Base-by-base conservation (phyloP, 2,329 filamentous ascomycete species). In the Sclerotinia sclerotiorum region DNA sequence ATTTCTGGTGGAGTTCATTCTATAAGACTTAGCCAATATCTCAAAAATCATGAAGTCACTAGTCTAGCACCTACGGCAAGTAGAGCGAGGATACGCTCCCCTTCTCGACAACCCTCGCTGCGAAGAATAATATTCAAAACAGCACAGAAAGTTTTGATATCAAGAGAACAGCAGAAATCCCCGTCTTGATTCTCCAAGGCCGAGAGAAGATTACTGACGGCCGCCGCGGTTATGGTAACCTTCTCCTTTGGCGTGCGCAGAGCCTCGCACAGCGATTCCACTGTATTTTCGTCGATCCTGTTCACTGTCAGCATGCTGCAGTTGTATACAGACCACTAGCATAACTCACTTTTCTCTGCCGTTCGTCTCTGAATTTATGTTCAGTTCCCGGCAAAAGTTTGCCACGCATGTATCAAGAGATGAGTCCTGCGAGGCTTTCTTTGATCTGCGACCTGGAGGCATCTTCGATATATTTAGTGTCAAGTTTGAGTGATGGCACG, bases 21-120 rank as follows among this genome's bases (percentile, higher is more conserved):
- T 75, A 29, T 13, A 15, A 15, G 11, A 17, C 49, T 69, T 21
- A 72, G 61, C 46, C 21, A 51, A 19, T 62, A 19, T 8, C 5
- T 5, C n/a, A 32, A 24, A 21, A 15, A 24, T 51, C 0, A 27
- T 24, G 27, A 7, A 4, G 19, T 19, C 51, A 39, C 4, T 46
- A 32, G 42, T 15, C 7, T n/a, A 3, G 39, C 7, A 71, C 75
- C 63, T 66, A 77, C 76, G 4, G 72, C 72, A 27, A 78, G 69
- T 19, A 77, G 58, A 64, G 71, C 73, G 3, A 78, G 27, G 13
- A 70, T 69, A 21, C 75, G 72, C 44, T 77, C 74, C 15, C 69
- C 68, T 46, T 72, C 65, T 21, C 64, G 64, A 65, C 69, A 73
- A 21, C 70, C 32, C 15, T 73, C 71, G 21, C 70, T 65, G 32